A percentile compares a stretch with the other conserved stretches of the same genome.
Conservation (phyloP, 768 basidiomycete genomes). For the Pleurotus platypus region DNA sequence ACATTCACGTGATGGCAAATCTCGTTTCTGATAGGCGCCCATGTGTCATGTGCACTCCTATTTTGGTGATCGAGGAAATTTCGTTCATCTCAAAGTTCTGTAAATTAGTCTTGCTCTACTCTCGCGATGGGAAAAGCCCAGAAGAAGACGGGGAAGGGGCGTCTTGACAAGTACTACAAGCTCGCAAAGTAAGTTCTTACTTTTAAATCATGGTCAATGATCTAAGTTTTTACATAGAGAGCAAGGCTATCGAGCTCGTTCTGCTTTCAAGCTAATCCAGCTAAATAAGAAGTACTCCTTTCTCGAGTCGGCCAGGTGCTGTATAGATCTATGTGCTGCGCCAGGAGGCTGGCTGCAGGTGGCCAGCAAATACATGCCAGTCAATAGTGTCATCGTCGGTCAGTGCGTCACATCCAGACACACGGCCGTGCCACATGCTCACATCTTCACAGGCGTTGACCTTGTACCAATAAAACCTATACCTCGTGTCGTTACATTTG, state of each 20-base stretch:
- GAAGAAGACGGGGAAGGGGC: conserved; percentile 95
- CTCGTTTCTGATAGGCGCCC: background rate
- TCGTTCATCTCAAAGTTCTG: background rate
- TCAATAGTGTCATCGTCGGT: conserved; percentile 90
- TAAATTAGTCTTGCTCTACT: background rate
- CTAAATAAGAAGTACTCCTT: conserved; percentile 97
- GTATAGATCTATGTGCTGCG: conserved; percentile 97
- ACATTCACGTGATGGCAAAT: conserved; percentile 6
- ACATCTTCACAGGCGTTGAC: conserved; percentile 73
- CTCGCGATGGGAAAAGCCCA: conserved; percentile 68
- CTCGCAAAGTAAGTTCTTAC: conserved; percentile 70
- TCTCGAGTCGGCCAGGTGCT: conserved; percentile 84
- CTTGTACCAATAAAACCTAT: conserved; percentile 95
- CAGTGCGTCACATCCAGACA: conserved; percentile 20
- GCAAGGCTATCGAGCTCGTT: conserved; percentile 99
- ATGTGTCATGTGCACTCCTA: background rate
- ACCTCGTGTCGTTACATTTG: conserved; percentile 87
- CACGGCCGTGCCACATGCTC: conserved; percentile 1
- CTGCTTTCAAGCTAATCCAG: conserved; percentile 98
- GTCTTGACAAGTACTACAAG: conserved; percentile 96
- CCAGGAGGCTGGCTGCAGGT: conserved; percentile 99
- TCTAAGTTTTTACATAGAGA: conserved; percentile 53
- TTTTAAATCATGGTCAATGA: conserved; percentile 8
- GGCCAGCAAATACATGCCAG: conserved; percentile 95
- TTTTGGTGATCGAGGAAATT: background rate